A percentile compares a stretch with the other conserved stretches of the same genome.
Conservation (phyloP, 2,329 filamentous ascomycete genomes). For the Aspergillus sp. region DNA sequence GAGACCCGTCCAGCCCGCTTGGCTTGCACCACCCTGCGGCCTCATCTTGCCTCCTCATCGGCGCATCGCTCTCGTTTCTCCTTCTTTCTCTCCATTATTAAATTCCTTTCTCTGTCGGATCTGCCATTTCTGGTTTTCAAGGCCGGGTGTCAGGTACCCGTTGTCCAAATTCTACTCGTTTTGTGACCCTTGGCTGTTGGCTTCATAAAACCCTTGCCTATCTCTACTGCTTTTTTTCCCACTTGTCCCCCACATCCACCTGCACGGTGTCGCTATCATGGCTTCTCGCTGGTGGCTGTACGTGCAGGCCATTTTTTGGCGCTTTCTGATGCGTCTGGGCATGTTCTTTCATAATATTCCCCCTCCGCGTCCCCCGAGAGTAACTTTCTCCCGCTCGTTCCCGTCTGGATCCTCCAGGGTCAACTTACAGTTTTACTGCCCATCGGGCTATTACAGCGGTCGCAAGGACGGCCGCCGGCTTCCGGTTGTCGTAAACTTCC, state of each 20-base stretch:
- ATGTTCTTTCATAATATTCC: slow-evolving; percentile 67
- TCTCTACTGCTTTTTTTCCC: neutral
- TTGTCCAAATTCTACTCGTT: neutral
- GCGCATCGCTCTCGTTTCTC: neutral
- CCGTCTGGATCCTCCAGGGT: slow-evolving; percentile 52
- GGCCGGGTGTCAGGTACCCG: neutral
- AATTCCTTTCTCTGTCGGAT: neutral
- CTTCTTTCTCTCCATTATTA: neutral
- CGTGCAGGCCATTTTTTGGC: slow-evolving; percentile 65
- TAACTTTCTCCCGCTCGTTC: slow-evolving; percentile 60
- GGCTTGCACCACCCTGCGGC: neutral
- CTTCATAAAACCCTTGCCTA: neutral
- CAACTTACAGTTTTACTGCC: slow-evolving; percentile 62
- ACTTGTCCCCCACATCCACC: neutral
- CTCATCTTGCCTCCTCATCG: neutral
- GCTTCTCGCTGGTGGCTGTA: slow-evolving; percentile 60
- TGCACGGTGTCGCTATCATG: slow-evolving; percentile 17
- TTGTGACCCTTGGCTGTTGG: neutral
- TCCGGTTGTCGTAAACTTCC: slow-evolving; percentile 63
- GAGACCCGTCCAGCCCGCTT: slow-evolving; percentile 1
- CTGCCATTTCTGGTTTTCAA: neutral
- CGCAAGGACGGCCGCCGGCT: slow-evolving; percentile 46
- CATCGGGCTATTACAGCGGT: slow-evolving; percentile 39
- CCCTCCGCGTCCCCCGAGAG: slow-evolving; percentile 59
- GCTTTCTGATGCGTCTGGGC: slow-evolving; percentile 66